Conservation (phyloP, 2,329 filamentous ascomycete species). For the Phaeosphaeria sp. region DNA sequence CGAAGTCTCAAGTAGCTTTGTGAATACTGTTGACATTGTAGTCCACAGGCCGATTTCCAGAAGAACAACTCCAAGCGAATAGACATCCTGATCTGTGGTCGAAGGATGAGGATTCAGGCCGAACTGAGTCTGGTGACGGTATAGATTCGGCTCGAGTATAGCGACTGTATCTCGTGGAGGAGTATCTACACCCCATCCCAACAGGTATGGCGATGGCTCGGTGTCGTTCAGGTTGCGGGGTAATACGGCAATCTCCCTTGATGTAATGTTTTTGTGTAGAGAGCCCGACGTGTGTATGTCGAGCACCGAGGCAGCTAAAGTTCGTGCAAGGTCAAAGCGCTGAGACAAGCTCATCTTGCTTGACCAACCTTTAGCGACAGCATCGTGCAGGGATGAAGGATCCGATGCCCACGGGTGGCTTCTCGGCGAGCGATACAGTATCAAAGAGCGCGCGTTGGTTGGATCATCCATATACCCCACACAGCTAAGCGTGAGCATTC, state of each 20-base stretch:
- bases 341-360: constrained; percentile 8
- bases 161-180: neutral
- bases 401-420: constrained; percentile 18
- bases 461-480: constrained; percentile 23
- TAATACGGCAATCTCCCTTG: too few relatives aligned
- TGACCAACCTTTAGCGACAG: constrained; percentile 10
- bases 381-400: constrained; percentile 13
- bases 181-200: constrained; percentile 21
- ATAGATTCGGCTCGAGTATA: constrained; percentile 50
- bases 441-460: constrained; percentile 11
- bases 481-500: constrained; percentile 17
- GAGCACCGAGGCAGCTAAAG: constrained; percentile 9
- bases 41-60: constrained; percentile 60
- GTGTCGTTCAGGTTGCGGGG: constrained; percentile 12
- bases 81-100: constrained; percentile 62
- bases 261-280: too few relatives aligned
- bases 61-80: constrained; percentile 61
- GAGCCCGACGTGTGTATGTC: too few relatives aligned
- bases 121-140: constrained; percentile 58
- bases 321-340: constrained; percentile 14
- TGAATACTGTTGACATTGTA: constrained; percentile 17
- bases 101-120: constrained; percentile 50
- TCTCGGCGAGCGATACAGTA: constrained; percentile 16
- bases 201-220: constrained; percentile 14
- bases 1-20: constrained; percentile 12